Percentiles rank a stretch among this genome's conserved stretches.
phyloP scores from a whole-genome alignment of 116 monocot genomes.

The Posidonia oceanica region DNA sequence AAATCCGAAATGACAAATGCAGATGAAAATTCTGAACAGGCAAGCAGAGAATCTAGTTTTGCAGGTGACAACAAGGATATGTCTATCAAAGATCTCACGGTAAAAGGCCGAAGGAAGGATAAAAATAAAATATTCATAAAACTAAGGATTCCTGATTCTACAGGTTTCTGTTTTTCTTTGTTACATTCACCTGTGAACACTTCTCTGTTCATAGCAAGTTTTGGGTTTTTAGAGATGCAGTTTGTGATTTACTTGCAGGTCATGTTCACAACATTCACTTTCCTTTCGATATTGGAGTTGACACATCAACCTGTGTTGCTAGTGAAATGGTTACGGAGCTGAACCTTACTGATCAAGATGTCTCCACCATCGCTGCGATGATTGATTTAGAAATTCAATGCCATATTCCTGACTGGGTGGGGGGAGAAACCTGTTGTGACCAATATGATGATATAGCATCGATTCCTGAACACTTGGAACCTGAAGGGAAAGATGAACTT shows the following conservation, averaged over 20 bases:
- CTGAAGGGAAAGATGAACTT: slow-evolving; percentile 27
- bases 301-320: slow-evolving; percentile 70
- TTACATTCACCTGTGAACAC: not conserved
- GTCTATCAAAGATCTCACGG: slow-evolving; percentile 34
- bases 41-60: not conserved
- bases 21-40: not conserved
- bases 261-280: slow-evolving; percentile 58
- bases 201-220: not conserved
- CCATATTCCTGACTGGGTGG: slow-evolving; percentile 45
- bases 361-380: slow-evolving; percentile 53
- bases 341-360: slow-evolving; percentile 61
- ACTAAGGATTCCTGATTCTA: slow-evolving; percentile 54
- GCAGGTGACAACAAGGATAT: not conserved
- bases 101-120: slow-evolving; percentile 55
- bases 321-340: slow-evolving; percentile 73
- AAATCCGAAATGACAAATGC: no score
- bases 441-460: slow-evolving; percentile 11
- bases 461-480: slow-evolving; percentile 8
- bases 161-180: slow-evolving; percentile 27
- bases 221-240: not conserved
- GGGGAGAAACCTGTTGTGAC: slow-evolving; percentile 12
- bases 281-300: slow-evolving; percentile 61
- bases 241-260: slow-evolving; percentile 25
- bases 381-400: slow-evolving; percentile 63
- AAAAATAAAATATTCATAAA: slow-evolving; percentile 57